These are phyloP conservation scores for Microsporum canis DNA, from an alignment of 2,329 filamentous ascomycete genomes.

Conservation along the genomic window DNA sequence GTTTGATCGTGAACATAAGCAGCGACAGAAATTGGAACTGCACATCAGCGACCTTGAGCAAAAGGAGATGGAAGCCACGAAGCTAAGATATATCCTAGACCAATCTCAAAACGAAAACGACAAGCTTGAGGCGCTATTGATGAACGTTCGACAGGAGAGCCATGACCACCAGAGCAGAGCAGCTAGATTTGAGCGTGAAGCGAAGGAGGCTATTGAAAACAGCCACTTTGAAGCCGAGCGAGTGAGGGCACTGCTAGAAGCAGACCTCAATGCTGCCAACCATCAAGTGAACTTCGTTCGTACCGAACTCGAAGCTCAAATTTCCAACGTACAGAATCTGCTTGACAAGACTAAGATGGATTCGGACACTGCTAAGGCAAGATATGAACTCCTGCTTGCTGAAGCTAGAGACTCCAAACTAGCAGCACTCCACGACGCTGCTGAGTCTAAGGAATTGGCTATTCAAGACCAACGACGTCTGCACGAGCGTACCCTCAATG, in stretches of 20 bases:
- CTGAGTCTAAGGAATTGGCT: constrained; percentile 42
- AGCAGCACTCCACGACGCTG: constrained; percentile 44
- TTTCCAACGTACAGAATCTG: constrained; percentile 59
- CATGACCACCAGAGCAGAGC: constrained; percentile 59
- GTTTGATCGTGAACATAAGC: constrained; percentile 58
- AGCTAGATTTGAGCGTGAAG: constrained; percentile 64
- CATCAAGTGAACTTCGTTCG: constrained; percentile 63
- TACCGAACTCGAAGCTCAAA: constrained; percentile 68
- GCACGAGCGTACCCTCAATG: constrained; percentile 63
- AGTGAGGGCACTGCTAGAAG: constrained; percentile 64
- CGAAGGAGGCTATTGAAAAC: constrained; percentile 70
- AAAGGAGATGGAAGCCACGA: constrained; percentile 64
- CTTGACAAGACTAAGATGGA: constrained; percentile 69
- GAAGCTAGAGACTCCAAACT: constrained; percentile 62
- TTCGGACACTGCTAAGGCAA: constrained; percentile 66
- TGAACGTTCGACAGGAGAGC: constrained; percentile 43
- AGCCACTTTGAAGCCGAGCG: constrained; percentile 71
- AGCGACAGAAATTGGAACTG: constrained; percentile 48
- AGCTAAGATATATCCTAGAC: constrained; percentile 68
- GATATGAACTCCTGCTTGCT: constrained; percentile 73
- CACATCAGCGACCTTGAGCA: constrained; percentile 52
- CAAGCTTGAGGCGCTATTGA: constrained; percentile 49
- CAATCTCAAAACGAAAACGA: constrained; percentile 48
- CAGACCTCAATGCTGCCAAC: constrained; percentile 71
- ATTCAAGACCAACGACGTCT: constrained; percentile 49